These are phyloP conservation scores for Apiotrichum sp. DNA, from an alignment of 1,284 basidiomycete genomes.

Conservation along the genomic window DNA sequence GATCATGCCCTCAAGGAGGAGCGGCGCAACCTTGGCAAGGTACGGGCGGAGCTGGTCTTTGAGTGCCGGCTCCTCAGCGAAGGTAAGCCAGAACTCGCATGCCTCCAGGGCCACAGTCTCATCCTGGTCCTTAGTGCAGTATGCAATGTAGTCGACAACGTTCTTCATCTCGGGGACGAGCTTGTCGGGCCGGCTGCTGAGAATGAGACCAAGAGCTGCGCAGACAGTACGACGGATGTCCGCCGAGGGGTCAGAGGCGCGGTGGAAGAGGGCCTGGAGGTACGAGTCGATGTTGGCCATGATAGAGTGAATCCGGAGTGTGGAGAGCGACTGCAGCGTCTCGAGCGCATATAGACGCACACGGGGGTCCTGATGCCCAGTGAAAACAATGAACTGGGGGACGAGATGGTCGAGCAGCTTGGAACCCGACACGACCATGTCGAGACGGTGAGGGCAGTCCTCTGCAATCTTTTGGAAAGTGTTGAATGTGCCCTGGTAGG, in stretches of 20 bases:
- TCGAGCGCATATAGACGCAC: conserved; percentile 92
- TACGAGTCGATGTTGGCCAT: conserved; percentile 87
- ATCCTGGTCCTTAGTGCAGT: conserved; percentile 94
- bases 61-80: conserved; percentile 91
- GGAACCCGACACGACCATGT: conserved; percentile 76
- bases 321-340: conserved; percentile 88
- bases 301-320: conserved; percentile 70
- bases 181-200: conserved; percentile 89
- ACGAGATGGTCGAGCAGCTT: conserved; percentile 89
- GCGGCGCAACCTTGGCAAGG: conserved; percentile 80
- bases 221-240: conserved; percentile 92
- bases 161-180: conserved; percentile 92
- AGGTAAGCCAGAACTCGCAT: conserved; percentile 99
- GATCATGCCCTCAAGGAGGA: conserved; percentile 92
- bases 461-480: conserved; percentile 93
- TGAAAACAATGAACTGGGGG: conserved; percentile 83
- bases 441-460: conserved; percentile 92
- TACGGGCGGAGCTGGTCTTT: conserved; percentile 77
- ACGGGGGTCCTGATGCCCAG: conserved; percentile 62
- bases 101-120: conserved; percentile 93
- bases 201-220: conserved; percentile 86
- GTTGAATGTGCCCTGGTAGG: conserved; percentile 77
- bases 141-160: conserved; percentile 98
- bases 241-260: conserved; percentile 87
- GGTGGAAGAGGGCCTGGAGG: conserved; percentile 87